Base-by-base conservation (phyloP, 225 moss, liverwort and hornwort species). In the Asterella californica region DNA sequence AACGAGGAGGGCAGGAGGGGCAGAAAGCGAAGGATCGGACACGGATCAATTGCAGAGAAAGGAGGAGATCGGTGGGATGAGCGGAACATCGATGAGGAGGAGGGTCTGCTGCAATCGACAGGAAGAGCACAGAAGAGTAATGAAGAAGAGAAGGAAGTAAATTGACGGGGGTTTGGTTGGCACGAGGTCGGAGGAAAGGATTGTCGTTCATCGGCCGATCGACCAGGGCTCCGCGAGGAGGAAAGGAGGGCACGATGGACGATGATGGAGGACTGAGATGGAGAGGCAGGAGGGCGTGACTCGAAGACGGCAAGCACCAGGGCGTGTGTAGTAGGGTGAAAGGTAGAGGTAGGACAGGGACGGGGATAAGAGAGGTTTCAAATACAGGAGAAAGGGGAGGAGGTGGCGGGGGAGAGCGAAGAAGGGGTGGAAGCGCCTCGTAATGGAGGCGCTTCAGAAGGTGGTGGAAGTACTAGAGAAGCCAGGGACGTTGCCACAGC, bases 361-460 rank as follows among this genome's bases (percentile, higher is more conserved):
- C 49, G 78, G 78, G 52, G 21, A 65, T 50, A 37, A 6, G 66
- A 48, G 79, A 69, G n/a, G 24, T 15, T 69, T 59, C 42, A 50
- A 29, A 22, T 46, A 19, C n/a, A 11, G 30, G 45, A 30, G 63
- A 77, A 83, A 76, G 72, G 54, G 34, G 79, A 80, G 87, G 80
- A 76, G 79, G 83, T 82, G 87, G 84, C 84, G 87, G 77, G 69
- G 87, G 84, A 87, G 71, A 82, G 84, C 42, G 78, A 61, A 82
- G 80, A 77, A 76, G 81, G 73, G 84, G 62, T 50, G 82, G 84
- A 85, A 88, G 88, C 83, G 88, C 85, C 83, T 84, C 86, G 83
- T 83, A 49, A 91, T 89, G 91, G 89, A 93, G 91, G 91, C 97
- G 91, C 90, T 97, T 89, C 92, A 88, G 87, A 95, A 91, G 91